phyloP scores from a whole-genome alignment of 495 filamentous ascomycete species.

The Xylaria venustula region DNA sequence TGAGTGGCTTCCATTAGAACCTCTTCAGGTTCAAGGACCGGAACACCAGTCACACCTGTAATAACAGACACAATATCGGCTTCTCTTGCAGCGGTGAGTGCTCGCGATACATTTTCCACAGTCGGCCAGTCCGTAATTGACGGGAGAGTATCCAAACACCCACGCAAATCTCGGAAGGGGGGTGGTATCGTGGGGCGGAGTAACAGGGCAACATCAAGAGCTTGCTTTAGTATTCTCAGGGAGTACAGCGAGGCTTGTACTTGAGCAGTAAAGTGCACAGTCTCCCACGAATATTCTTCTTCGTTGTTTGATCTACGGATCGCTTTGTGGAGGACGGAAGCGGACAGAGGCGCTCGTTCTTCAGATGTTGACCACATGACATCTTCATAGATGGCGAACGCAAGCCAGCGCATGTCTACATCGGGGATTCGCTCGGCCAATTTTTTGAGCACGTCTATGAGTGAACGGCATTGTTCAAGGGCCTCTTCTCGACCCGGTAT shows the following conservation, averaged over 20 bases:
- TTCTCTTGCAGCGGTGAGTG: conserved; percentile 12
- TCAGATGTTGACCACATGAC: conserved; percentile 33
- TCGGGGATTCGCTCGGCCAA: conserved; percentile 7
- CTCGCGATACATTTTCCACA: conserved; percentile 15
- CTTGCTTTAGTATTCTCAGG: conserved; percentile 61
- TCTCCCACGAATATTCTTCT: conserved; percentile 50
- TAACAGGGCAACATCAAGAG: conserved; percentile 35
- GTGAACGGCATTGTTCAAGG: conserved; percentile 17
- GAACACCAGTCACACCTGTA: conserved; percentile 20
- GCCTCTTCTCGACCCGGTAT: conserved; percentile 21
- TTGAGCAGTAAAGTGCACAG: conserved; percentile 63
- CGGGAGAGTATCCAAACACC: conserved; percentile 19
- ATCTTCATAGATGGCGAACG: conserved; percentile 44
- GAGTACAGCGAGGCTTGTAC: conserved; percentile 64
- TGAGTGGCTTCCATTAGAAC: neutral
- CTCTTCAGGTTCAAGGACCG: neutral
- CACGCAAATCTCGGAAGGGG: conserved; percentile 13
- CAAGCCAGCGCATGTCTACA: conserved; percentile 31
- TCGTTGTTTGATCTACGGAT: conserved; percentile 3
- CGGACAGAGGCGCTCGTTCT: conserved; percentile 16
- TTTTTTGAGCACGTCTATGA: conserved; percentile 16
- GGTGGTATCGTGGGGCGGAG: conserved; percentile 15
- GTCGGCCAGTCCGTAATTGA: conserved; percentile 27
- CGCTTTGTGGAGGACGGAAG: conserved; percentile 5
- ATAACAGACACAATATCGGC: conserved; percentile 11